Evolutionary conservation across 805 yeast species (phyloP).

Genomic region (Saccharomycopsis synnaedendra): DNA sequence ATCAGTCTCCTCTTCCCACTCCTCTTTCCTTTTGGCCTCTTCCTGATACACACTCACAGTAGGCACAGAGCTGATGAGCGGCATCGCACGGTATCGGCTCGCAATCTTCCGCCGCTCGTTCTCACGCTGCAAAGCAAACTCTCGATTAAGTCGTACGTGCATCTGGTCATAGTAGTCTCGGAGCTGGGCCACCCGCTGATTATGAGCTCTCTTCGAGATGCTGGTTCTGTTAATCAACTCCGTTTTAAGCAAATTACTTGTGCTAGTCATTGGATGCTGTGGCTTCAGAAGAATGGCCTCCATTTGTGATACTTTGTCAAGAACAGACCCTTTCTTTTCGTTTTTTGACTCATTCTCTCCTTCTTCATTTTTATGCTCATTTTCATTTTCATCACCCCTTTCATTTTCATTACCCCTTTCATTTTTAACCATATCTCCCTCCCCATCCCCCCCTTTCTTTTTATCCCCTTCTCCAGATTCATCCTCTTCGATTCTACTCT

Average conservation of each 20-base stretch:
- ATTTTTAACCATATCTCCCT: too few relatives aligned
- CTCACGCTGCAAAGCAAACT: slow-evolving; percentile 82
- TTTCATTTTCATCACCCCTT: too few relatives aligned
- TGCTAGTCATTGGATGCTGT: slow-evolving; percentile 5
- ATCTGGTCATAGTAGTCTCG: slow-evolving; percentile 61
- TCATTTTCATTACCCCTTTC: too few relatives aligned
- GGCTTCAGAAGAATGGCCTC: background rate
- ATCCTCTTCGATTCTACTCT: too few relatives aligned
- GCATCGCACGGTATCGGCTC: slow-evolving; percentile 51
- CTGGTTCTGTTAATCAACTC: slow-evolving; percentile 10
- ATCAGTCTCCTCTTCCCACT: background rate
- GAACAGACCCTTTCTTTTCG: too few relatives aligned
- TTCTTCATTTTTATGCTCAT: too few relatives aligned
- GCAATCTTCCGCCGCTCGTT: slow-evolving; percentile 56
- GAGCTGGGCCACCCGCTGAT: slow-evolving; percentile 42
- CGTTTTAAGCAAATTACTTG: slow-evolving; percentile 11
- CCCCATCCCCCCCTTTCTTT: too few relatives aligned
- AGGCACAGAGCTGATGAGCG: slow-evolving; percentile 68
- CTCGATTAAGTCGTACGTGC: slow-evolving; percentile 69
- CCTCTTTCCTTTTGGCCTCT: background rate
- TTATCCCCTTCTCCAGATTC: too few relatives aligned
- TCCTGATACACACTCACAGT: slow-evolving; percentile 83
- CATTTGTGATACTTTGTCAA: background rate
- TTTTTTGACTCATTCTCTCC: too few relatives aligned
- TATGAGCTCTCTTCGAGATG: background rate